These are phyloP conservation scores for Phytophthora lateralis DNA, from an alignment of 352 stramenopile species.

Conservation along the genomic window DNA sequence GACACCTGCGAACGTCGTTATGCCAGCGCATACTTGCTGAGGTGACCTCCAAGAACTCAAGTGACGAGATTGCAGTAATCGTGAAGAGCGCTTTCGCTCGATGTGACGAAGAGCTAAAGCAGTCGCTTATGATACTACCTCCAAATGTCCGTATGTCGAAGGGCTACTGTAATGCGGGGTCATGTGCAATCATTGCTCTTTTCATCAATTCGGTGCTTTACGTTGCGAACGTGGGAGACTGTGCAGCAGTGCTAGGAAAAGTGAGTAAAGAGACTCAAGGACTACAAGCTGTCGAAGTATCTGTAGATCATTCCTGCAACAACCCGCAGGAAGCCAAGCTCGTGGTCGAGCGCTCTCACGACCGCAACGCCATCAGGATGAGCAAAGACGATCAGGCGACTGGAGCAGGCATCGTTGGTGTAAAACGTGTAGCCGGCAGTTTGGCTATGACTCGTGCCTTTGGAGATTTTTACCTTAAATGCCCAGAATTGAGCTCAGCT, in stretches of 20 bases:
- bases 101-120: conserved; percentile 66
- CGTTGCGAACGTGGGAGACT: conserved; percentile 92
- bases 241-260: conserved; percentile 86
- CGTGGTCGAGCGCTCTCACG: conserved; percentile 65
- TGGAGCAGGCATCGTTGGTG: conserved; percentile 68
- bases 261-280: conserved; percentile 42
- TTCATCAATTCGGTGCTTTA: conserved; percentile 77
- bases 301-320: conserved; percentile 63
- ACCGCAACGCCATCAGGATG: conserved; percentile 86
- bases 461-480: conserved; percentile 95
- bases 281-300: conserved; percentile 44
- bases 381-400: conserved; percentile 91
- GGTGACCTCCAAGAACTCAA: conserved; percentile 31
- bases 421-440: conserved; percentile 92
- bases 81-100: conserved; percentile 51
- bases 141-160: conserved; percentile 53
- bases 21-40: conserved; percentile 45
- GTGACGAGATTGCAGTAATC: conserved; percentile 34
- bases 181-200: conserved; percentile 65
- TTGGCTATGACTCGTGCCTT: conserved; percentile 92
- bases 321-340: conserved; percentile 59
- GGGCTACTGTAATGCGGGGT: conserved; percentile 74
- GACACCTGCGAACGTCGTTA: conserved; percentile 43
- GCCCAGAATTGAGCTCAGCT: conserved; percentile 87
- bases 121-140: conserved; percentile 51